phyloP scores from a whole-genome alignment of 2,329 filamentous ascomycete genomes.

The Aspergillus sp. region DNA sequence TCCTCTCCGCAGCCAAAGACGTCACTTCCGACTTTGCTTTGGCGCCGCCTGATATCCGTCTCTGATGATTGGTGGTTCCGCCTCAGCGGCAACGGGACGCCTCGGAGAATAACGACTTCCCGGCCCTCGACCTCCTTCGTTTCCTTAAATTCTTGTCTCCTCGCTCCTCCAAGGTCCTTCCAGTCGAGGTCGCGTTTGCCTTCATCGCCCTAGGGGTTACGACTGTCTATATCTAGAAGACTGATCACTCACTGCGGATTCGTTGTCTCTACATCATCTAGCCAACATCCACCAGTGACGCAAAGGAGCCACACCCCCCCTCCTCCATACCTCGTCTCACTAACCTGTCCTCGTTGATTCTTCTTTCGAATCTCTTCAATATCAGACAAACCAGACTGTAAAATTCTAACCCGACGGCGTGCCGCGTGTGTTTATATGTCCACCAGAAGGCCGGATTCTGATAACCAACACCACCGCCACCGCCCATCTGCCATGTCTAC shows the following conservation, averaged over 20 bases:
- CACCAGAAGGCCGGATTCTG: background rate
- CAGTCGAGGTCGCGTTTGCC: background rate
- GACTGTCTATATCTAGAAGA: background rate
- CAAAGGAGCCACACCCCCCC: background rate
- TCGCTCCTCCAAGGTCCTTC: background rate
- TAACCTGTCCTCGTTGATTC: background rate
- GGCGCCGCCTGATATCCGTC: conserved; percentile 13
- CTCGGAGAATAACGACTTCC: conserved; percentile 11
- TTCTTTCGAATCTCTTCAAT: background rate
- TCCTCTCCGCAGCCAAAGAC: conserved; percentile 6
- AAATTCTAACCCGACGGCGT: background rate
- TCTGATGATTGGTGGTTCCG: conserved; percentile 15
- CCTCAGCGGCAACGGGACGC: conserved; percentile 13
- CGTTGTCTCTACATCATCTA: background rate
- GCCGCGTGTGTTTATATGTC: background rate
- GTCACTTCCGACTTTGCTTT: conserved; percentile 14
- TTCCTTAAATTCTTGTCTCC: background rate
- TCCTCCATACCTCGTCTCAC: background rate
- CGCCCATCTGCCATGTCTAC: conserved; percentile 55
- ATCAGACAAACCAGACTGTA: background rate
- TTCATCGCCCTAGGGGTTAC: too few relatives aligned
- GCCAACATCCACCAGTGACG: background rate
- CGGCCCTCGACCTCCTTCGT: conserved; percentile 6
- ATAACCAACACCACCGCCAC: background rate
- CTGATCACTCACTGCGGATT: background rate